Evolutionary conservation across 2,329 filamentous ascomycete species (phyloP).

Genomic region (Hysterium pulicare): DNA sequence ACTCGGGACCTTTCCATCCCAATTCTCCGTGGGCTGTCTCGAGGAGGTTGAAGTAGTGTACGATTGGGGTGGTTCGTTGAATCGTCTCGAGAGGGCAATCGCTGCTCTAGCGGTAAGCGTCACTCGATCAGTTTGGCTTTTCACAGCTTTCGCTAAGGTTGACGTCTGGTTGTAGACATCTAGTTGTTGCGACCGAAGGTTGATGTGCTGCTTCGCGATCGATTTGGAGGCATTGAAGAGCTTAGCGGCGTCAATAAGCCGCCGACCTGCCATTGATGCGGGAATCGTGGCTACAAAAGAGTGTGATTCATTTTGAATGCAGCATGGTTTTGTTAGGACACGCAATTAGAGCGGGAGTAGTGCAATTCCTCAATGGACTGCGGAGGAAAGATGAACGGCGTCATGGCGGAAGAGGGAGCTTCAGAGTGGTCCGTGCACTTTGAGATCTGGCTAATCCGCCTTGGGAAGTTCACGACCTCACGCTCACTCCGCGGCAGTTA

Average conservation of each 20-base stretch:
- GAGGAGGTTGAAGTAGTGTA: conserved; percentile 24
- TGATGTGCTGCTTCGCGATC: conserved; percentile 53
- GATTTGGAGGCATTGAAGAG: conserved; percentile 47
- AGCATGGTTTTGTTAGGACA: too few relatives aligned
- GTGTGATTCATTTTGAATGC: too few relatives aligned
- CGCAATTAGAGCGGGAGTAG: background rate
- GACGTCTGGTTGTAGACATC: conserved; percentile 64
- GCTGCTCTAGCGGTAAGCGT: conserved; percentile 61
- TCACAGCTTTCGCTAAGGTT: conserved; percentile 60
- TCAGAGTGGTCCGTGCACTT: too few relatives aligned
- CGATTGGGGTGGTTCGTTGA: conserved; percentile 50
- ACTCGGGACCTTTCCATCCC: conserved; percentile 24
- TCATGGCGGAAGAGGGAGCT: too few relatives aligned
- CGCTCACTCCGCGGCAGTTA: too few relatives aligned
- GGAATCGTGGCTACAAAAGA: conserved; percentile 14
- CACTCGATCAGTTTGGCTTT: conserved; percentile 59
- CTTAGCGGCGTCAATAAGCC: conserved; percentile 51
- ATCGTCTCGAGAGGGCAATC: conserved; percentile 55
- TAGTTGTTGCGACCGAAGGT: conserved; percentile 58
- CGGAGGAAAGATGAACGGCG: conserved; percentile 21
- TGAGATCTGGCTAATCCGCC: too few relatives aligned
- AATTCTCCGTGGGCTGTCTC: conserved; percentile 17
- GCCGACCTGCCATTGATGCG: conserved; percentile 48
- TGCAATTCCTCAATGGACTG: background rate
- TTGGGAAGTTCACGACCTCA: too few relatives aligned